Base-by-base conservation (phyloP, 176 grass and related monocot species). In the Lolium perenne region DNA sequence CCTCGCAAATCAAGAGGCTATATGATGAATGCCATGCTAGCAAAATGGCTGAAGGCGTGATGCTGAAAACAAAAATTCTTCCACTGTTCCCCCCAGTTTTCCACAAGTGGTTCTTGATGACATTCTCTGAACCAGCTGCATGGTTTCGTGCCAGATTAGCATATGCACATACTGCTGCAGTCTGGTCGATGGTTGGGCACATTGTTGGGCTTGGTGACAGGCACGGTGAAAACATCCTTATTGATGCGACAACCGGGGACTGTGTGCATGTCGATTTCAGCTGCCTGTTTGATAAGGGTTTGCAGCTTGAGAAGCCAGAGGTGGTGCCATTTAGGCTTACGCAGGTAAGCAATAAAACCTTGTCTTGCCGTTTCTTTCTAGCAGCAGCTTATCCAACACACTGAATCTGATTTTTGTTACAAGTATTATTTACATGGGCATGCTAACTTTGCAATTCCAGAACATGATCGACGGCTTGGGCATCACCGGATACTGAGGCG, bases 171-270 rank as follows among this genome's bases (percentile, higher is more conserved):
- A 94, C 97, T 20, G 89, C 92, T 0, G 97, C 97, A 21, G 97
- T 95, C 16, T 98, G 97, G 97, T 98, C 97, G 10, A 98, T 98
- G 97, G 97, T 95, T 50, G 97, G 96, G 53, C 97, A 98, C 82
- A 98, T 98, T 65, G 97, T 98, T 20, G 94, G 97, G 35, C 94
- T 98, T 20, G 96, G 96, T 47, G 96, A 98, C 54, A 88, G 93
- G 47, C 96, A 98, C 72, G 96, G 96, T 4, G 96, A 95, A 54
- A 98, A 98, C 83, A 98, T 98, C 86, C 83, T 95, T 47, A 92
- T 98, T 7, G 96, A 98, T 67, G 89, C 93, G 7, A 91, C 93
- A 9, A 98, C 80, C 6, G 96, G 96, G 41, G 93, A 98, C 58
- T 98, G 96, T 50, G 86, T 98, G 76, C 96, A 98, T 88, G 93